phyloP scores from a whole-genome alignment of 2,329 filamentous ascomycete species.

The Paraconiothyrium sp. region DNA sequence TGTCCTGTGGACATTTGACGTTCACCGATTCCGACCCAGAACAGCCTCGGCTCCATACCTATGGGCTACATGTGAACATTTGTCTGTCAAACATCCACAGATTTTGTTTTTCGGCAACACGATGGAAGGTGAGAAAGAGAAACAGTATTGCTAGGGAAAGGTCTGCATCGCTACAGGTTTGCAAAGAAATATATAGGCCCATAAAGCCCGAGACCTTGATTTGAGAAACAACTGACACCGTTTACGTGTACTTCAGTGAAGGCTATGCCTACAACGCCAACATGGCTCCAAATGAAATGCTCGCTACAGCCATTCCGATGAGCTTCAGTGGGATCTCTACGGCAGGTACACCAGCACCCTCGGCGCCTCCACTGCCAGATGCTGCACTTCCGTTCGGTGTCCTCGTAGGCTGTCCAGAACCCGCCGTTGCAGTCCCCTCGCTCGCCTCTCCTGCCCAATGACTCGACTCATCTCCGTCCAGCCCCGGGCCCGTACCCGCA shows the following conservation, averaged over 20 bases:
- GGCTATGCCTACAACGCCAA: constrained; percentile 24
- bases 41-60: no score
- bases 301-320: constrained; percentile 41
- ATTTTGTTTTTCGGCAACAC: no score
- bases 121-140: no score
- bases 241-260: neutral
- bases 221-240: neutral
- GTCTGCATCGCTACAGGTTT: no score
- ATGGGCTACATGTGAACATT: no score
- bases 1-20: no score
- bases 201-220: no score
- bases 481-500: constrained; percentile 66
- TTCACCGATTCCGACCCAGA: no score
- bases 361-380: constrained; percentile 14
- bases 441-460: constrained; percentile 45
- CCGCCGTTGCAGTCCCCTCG: constrained; percentile 38
- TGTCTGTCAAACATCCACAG: no score
- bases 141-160: no score
- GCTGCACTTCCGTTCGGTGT: constrained; percentile 27
- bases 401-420: constrained; percentile 40
- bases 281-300: constrained; percentile 43
- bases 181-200: no score
- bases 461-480: constrained; percentile 57
- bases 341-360: constrained; percentile 28
- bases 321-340: constrained; percentile 42